Evolutionary conservation across 1,284 basidiomycete species (phyloP).

Genomic region (Microbotryum scabiosae): DNA sequence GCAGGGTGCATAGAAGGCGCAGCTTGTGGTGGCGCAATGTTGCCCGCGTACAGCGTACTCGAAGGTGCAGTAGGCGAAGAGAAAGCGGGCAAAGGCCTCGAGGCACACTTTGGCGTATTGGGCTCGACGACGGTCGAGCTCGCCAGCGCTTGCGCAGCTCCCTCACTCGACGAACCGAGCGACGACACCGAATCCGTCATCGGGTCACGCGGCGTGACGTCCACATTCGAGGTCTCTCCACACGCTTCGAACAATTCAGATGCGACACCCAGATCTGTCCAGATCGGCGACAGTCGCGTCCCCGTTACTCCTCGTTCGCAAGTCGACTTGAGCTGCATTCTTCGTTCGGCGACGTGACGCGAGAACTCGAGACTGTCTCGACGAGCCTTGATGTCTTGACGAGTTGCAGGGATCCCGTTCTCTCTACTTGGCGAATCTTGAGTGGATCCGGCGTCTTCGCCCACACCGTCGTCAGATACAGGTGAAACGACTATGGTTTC

Average conservation of each 20-base stretch:
- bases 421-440: background rate
- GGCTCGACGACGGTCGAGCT: too few relatives aligned
- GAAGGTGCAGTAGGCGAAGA: too few relatives aligned
- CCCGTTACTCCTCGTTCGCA: background rate
- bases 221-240: background rate
- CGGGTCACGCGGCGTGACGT: background rate
- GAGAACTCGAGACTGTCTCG: constrained; percentile 32
- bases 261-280: background rate
- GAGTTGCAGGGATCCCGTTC: constrained; percentile 6
- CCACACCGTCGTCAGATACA: background rate
- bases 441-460: background rate
- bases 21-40: background rate
- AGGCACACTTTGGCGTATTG: too few relatives aligned
- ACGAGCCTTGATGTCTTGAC: too few relatives aligned
- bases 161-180: background rate
- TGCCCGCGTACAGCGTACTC: too few relatives aligned
- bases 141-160: background rate
- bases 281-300: background rate
- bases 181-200: background rate
- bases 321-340: background rate
- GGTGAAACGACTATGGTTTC: background rate
- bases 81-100: too few relatives aligned
- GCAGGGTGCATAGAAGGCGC: background rate
- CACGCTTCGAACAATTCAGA: background rate
- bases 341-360: constrained; percentile 34